These are phyloP conservation scores for Vigna hirtella DNA, from an alignment of 306 rosid genomes.

Conservation along the genomic window DNA sequence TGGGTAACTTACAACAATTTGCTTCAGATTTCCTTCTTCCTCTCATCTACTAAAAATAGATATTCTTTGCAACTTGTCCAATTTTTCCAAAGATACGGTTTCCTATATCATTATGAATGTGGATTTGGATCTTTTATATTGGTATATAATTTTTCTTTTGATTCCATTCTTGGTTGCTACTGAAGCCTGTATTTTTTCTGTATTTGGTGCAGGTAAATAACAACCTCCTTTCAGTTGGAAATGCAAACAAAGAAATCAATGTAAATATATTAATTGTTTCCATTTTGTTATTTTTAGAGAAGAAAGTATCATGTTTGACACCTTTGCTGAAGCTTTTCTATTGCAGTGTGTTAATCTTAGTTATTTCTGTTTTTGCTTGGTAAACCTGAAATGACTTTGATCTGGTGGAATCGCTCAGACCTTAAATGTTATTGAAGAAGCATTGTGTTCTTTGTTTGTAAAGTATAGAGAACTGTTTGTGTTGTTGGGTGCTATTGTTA, in stretches of 20 bases:
- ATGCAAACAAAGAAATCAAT: conserved; percentile 84
- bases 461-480: conserved; percentile 6
- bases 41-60: conserved; percentile 13
- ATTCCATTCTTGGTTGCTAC: conserved; percentile 39
- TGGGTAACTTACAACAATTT: conserved; percentile 10
- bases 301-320: conserved; percentile 36
- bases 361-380: conserved; percentile 29
- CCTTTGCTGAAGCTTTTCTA: conserved; percentile 21
- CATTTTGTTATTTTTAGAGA: not conserved
- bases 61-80: conserved; percentile 30
- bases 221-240: conserved; percentile 96
- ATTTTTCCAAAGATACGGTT: conserved; percentile 27
- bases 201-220: conserved; percentile 89
- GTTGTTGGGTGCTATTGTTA: conserved; percentile 6
- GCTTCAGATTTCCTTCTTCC: conserved; percentile 34
- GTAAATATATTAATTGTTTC: conserved; percentile 56
- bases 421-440: conserved; percentile 19
- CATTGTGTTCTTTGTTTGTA: conserved; percentile 28
- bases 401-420: conserved; percentile 3
- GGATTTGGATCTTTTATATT: conserved; percentile 21
- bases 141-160: conserved; percentile 19
- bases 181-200: conserved; percentile 24
- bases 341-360: conserved; percentile 27
- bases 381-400: conserved; percentile 23
- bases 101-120: not conserved